Evolutionary conservation across 768 basidiomycete species (phyloP).

Genomic region (Psilocybe subaeruginosa): DNA sequence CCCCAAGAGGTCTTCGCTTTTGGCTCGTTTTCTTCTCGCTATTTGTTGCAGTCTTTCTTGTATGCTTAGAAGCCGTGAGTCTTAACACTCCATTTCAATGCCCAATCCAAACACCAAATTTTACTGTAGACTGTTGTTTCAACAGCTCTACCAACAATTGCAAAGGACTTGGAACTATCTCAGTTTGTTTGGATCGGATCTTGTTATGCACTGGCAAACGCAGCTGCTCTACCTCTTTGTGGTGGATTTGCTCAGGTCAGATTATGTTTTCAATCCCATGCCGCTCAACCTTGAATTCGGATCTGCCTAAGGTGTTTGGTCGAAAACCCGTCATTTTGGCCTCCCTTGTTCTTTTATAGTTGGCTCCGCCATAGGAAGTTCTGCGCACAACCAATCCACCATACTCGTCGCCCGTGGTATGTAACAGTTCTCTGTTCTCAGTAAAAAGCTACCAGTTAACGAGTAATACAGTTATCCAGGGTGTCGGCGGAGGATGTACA

Average conservation of each 20-base stretch:
- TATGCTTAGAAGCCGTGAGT: too few species aligned
- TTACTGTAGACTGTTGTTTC: conserved; percentile 10
- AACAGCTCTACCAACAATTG: conserved; percentile 29
- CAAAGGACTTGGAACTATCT: conserved; percentile 32
- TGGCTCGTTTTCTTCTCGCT: too few species aligned
- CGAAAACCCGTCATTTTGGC: conserved; percentile 35
- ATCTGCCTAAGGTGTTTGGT: conserved; percentile 31
- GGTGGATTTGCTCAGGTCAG: conserved; percentile 27
- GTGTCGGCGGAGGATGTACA: conserved; percentile 41
- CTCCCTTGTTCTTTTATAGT: conserved; percentile 37
- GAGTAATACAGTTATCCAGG: conserved; percentile 25
- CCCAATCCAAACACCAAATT: too few species aligned
- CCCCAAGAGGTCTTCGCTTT: too few species aligned
- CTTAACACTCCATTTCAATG: too few species aligned
- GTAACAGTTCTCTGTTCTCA: conserved; percentile 13
- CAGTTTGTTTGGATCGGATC: conserved; percentile 49
- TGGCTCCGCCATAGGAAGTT: conserved; percentile 47
- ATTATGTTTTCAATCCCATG: too few species aligned
- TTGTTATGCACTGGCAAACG: conserved; percentile 43
- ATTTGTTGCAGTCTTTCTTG: too few species aligned
- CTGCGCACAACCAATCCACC: conserved; percentile 42
- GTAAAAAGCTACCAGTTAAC: too few species aligned
- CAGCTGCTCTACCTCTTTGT: conserved; percentile 41
- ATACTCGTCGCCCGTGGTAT: conserved; percentile 37
- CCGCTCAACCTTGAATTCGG: too few species aligned